Base-by-base conservation (phyloP, 257 asterid species). In the Primulina eburnea region DNA sequence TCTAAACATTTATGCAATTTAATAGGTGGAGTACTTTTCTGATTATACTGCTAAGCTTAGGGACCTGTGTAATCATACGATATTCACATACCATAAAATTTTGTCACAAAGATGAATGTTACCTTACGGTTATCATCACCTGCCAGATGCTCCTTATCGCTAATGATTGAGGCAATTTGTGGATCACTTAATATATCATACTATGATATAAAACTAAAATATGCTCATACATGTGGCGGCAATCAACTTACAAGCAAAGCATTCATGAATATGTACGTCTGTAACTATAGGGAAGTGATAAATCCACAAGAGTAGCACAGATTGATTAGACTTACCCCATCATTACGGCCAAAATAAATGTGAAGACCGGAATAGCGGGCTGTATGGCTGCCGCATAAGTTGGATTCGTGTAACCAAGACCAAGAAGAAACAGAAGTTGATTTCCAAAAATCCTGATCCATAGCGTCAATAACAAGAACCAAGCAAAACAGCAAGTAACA, bases 331-430 rank as follows among this genome's bases (percentile, higher is more conserved):
- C 96, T 80, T 77, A 94, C 99, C 99, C 97, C 97, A 88, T 94
- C 35, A 84, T 47, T 18, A 86, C 88, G 62, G 99, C 92, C 77
- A 94, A 84, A 70, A 91, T 79, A 79, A 94, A 91, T 38, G 99
- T 94, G 47, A 94, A 89, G 75, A 94, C 99, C 74, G 99, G 99
- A 78, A 94, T 89, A 29, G 99, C 78, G 47, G 99, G 53, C n/a
- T 43, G 53, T 43, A 12, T 43, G 53, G 53, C 53, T 43, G 53
- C 53, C 17, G 53, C 53, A 66, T 94, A 94, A 34, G 92, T 73
- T 24, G 99, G 99, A 84, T 84, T 94, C 6, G 99, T 94, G 86
- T 89, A 91, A 75, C 91, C 97, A 72, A 94, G 97, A 62, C 99
- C 99, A 73, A 89, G 56, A 67, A 94, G 95, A 86, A 94, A 94